A percentile compares a stretch with the other conserved stretches of the same genome.
phyloP scores from a whole-genome alignment of 1,284 basidiomycete genomes.

The Austroboletus novae-zelandiae region DNA sequence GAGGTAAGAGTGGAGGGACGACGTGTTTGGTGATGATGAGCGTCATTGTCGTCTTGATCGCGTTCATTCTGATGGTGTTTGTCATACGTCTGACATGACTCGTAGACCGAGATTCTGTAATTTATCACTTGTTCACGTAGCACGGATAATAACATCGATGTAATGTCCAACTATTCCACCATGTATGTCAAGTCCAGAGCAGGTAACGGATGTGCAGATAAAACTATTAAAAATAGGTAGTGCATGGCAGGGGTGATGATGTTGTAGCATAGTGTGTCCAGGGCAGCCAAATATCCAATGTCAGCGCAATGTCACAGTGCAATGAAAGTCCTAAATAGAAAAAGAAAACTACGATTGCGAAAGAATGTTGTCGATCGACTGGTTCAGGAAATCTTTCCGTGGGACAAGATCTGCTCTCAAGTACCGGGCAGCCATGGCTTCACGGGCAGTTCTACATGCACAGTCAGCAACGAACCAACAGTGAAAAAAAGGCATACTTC shows the following conservation, averaged over 20 bases:
- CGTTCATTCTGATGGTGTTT: constrained; percentile 71
- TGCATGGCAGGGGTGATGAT: constrained; percentile 2
- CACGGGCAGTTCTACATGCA: constrained; percentile 70
- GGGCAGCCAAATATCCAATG: constrained; percentile 5
- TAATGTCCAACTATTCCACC: constrained; percentile 10
- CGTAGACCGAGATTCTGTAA: background rate
- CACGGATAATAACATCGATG: constrained; percentile 9
- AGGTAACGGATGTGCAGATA: constrained; percentile 7
- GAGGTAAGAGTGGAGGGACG: constrained; percentile 64
- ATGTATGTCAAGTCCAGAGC: constrained; percentile 7
- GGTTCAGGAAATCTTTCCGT: constrained; percentile 84
- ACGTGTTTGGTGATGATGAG: constrained; percentile 69
- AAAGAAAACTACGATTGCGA: constrained; percentile 58
- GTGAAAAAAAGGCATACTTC: constrained; percentile 57
- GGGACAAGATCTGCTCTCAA: constrained; percentile 82
- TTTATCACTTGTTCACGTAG: constrained; percentile 7
- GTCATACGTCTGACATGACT: constrained; percentile 62
- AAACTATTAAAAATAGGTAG: constrained; percentile 4
- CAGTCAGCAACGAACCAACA: constrained; percentile 10
- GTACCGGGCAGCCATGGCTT: constrained; percentile 83
- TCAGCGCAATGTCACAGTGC: constrained; percentile 4
- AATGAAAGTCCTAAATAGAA: constrained; percentile 9
- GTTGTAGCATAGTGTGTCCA: constrained; percentile 13
- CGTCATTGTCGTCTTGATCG: constrained; percentile 54
- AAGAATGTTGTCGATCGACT: constrained; percentile 86